Conservation (phyloP, 2,329 filamentous ascomycete species). For the Aplosporella prunicola region DNA sequence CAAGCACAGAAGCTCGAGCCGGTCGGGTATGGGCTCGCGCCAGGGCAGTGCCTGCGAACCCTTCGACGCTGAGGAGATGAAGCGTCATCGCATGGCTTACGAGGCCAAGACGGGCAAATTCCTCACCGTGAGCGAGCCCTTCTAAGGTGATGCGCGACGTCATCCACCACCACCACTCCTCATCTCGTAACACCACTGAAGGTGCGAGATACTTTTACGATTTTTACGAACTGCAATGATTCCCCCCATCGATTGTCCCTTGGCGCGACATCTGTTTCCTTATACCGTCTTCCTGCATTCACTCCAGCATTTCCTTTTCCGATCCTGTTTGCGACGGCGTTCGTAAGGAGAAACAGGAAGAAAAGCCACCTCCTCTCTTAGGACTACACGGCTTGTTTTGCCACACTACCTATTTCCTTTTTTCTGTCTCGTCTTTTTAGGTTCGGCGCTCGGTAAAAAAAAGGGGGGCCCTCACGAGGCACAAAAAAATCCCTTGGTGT, state of each 20-base stretch:
- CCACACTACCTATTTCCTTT: background rate
- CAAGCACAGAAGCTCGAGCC: conserved; percentile 10
- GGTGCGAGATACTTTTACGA: conserved; percentile 9
- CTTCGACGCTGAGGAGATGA: conserved; percentile 29
- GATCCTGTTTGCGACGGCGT: conserved; percentile 1
- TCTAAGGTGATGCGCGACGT: background rate
- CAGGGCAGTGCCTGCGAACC: conserved; percentile 21
- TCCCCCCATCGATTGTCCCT: background rate
- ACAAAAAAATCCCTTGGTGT: conserved; percentile 3
- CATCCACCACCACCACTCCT: background rate
- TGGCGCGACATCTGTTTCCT: background rate
- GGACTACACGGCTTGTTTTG: conserved; percentile 3
- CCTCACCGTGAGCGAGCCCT: conserved; percentile 1
- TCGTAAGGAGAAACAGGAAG: background rate
- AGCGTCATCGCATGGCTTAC: conserved; percentile 26
- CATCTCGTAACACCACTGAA: background rate
- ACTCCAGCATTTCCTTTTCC: conserved; percentile 3
- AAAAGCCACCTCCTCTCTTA: conserved; percentile 3
- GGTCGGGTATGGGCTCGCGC: conserved; percentile 3
- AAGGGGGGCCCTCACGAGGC: conserved; percentile 5
- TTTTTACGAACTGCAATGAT: conserved; percentile 8
- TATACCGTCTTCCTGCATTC: background rate
- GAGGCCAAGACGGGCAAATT: conserved; percentile 18
- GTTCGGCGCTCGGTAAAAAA: conserved; percentile 7
- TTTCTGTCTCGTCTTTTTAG: background rate